phyloP scores from a whole-genome alignment of 345 rosid species.

The Corchorus capsularis region DNA sequence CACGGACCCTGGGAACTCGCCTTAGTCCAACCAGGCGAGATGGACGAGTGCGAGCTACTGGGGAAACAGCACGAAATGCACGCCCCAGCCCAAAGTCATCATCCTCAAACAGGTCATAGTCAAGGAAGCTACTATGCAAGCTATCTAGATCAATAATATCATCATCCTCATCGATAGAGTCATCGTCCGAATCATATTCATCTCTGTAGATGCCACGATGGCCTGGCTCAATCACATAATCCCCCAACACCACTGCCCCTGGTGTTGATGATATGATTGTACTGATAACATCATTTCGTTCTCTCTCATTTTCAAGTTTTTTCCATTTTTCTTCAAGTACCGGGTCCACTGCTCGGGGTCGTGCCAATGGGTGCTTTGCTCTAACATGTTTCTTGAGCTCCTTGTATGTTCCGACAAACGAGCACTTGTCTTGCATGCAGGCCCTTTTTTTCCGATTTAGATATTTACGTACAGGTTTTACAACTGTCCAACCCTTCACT shows the following conservation, averaged over 20 bases:
- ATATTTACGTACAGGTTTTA: conserved; percentile 66
- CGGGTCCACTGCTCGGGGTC: conserved; percentile 81
- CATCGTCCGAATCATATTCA: conserved; percentile 62
- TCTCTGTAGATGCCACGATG: conserved; percentile 20
- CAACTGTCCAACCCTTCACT: conserved; percentile 94
- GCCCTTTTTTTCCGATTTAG: conserved; percentile 65
- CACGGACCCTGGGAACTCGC: not conserved
- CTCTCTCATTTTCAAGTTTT: conserved; percentile 67
- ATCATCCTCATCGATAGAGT: conserved; percentile 47
- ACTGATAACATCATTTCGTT: conserved; percentile 70
- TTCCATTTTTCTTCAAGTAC: conserved; percentile 73
- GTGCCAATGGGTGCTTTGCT: conserved; percentile 72
- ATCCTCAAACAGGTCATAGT: conserved; percentile 41
- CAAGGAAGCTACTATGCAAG: conserved; percentile 32
- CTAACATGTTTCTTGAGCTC: conserved; percentile 80
- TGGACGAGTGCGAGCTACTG: conserved; percentile 32
- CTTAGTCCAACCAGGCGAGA: not conserved
- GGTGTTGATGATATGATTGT: conserved; percentile 74
- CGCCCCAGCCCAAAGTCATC: conserved; percentile 39
- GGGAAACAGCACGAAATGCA: conserved; percentile 35
- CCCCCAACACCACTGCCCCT: conserved; percentile 80
- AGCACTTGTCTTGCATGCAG: conserved; percentile 81
- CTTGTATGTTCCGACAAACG: conserved; percentile 60
- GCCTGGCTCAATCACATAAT: conserved; percentile 83
- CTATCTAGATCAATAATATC: conserved; percentile 35